A percentile compares a stretch with the other conserved stretches of the same genome.
Evolutionary conservation across 176 grass and related monocot species (phyloP).

Genomic region (Cocos nucifera): DNA sequence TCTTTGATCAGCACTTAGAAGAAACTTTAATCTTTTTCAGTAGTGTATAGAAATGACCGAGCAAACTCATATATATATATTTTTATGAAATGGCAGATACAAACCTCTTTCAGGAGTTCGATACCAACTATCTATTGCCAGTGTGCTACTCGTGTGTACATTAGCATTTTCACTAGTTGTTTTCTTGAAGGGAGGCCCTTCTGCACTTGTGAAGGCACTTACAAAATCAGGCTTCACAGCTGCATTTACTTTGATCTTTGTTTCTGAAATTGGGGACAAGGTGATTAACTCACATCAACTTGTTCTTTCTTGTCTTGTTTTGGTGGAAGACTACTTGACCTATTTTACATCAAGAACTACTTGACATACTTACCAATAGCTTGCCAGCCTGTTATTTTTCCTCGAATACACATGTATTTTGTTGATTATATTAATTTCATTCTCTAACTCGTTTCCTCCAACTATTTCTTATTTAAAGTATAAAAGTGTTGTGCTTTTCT

Average conservation of each 20-base stretch:
- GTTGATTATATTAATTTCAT: no score
- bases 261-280: conserved; percentile 98
- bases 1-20: no score
- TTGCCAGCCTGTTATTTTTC: neutral
- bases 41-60: no score
- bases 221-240: conserved; percentile 93
- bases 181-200: conserved; percentile 66
- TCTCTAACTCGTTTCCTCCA: no score
- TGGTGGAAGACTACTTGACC: neutral
- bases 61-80: neutral
- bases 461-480: no score
- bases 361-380: neutral
- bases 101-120: conserved; percentile 36
- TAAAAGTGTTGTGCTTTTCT: no score
- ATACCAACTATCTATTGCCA: conserved; percentile 47
- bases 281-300: conserved; percentile 23
- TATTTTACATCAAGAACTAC: no score
- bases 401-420: no score
- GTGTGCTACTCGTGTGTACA: conserved; percentile 39
- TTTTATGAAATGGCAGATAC: conserved; percentile 28
- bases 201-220: conserved; percentile 48
- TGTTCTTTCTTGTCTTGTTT: neutral
- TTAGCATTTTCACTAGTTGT: conserved; percentile 48
- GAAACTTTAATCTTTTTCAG: no score
- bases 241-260: conserved; percentile 85